Base-by-base conservation (phyloP, 805 yeast species). In the Scheffersomyces lignosus region DNA sequence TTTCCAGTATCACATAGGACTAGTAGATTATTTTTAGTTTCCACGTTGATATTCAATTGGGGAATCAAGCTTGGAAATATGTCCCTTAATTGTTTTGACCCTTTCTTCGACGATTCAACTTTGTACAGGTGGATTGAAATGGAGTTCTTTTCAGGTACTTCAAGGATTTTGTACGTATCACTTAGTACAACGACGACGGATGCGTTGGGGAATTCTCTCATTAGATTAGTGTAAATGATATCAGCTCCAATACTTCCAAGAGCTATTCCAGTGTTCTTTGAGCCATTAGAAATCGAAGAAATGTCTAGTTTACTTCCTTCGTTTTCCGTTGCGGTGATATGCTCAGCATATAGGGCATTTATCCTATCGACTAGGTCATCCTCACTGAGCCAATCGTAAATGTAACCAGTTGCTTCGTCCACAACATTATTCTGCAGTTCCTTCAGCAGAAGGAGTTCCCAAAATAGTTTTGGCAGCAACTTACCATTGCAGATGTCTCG, bases 1-100 rank as follows among this genome's bases (percentile, higher is more conserved):
- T 70, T 65, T 0, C 87, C 90, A 0, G 75, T 61, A 16, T 79
- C 83, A 49, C 91, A 83, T 2, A 81, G 52, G 0, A 88, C 54
- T 15, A 80, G 40, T 1, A 72, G 33, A n/a, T 20, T 30, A 6
- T 29, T 20, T 4, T 60, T 59, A 16, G 41, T 40, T 1, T 34
- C 37, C 1, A 33, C 20, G 2, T 32, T 18, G 1, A 41, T 36
- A 1, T 31, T 37, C 1, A 51, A 10, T 24, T 56, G 9, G 3
- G 58, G 44, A 8, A 75, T 42, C 4, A 87, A 60, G 2, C 51
- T 43, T 0, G 79, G 75, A 1, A 87, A 57, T 5, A 59, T 36
- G 0, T 48, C 54, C 24, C 93, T 62, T 12, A 87, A 63, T 24
- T 66, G 66, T 44, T 81, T 82, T 1, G 91, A 75, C 0, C 93